Evolutionary conservation across 495 filamentous ascomycete species (phyloP), one percentile per base, ranked within the genome.

Genomic region (Corynascus novoguineensis): DNA sequence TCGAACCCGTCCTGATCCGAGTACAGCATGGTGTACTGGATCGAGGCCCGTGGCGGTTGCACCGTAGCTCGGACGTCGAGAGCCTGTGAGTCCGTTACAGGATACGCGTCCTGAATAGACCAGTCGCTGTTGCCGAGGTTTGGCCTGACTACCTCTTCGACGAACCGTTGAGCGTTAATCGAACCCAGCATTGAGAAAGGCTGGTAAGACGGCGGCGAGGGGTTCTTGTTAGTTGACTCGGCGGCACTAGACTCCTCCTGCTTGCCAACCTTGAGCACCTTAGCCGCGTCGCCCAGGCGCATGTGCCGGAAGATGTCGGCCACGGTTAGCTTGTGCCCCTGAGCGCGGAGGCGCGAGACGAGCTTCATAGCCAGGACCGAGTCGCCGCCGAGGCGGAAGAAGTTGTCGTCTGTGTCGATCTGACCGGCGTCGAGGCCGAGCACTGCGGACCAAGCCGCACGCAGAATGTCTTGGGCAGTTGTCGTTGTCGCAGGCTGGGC

Each of bases 301-400:
- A 59, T 59, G 24, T 63, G 46, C 1, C 41, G 56, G 48, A 59
- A 62, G 37, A 59, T 59, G 45, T 62, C 55, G 15, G 55, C 55
- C 27, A 62, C 60, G 3, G 50, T 62, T 6, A 62, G 55, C 19
- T 29, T 35, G 4, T 58, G 55, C 0, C 60, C 60, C 32, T 58
- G 46, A 0, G 24, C 7, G 25, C 57, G 60, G 24, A 63, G 53
- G 21, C 17, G 49, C 1, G 59, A 52, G 4, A 84, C 84, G 46
- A 87, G 68, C 61, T 80, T 83, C 75, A 87, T 86, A 2, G 83
- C 84, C 14, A 78, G 72, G 40, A 87, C 80, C 0, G 83, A 86
- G 59, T 87, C 84, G 38, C 84, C 84, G 22, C 84, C 84, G 7
- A 85, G 68, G 8, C 67, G 73, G 45, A 86, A 67, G 64, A 87